These are phyloP conservation scores for Magnusiomyces clavatus DNA, from an alignment of 1,139 yeast species.

Conservation along the genomic window DNA sequence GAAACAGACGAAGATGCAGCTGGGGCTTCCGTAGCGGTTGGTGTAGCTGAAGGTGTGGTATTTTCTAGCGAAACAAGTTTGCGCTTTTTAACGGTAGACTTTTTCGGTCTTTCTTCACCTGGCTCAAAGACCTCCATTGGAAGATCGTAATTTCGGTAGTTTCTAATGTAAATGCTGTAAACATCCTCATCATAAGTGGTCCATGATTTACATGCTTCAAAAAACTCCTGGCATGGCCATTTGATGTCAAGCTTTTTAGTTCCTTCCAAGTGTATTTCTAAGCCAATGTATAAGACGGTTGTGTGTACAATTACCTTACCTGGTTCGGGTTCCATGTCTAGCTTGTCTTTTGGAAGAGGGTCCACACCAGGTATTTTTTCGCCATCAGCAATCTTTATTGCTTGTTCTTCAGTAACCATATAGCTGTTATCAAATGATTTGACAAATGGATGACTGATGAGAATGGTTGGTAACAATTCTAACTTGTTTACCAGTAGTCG, in stretches of 20 bases:
- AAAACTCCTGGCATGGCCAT: constrained; percentile 85
- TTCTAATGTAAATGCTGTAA: constrained; percentile 55
- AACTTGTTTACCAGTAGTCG: constrained; percentile 75
- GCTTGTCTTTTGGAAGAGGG: constrained; percentile 23
- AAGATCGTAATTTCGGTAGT: constrained; percentile 70
- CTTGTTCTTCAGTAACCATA: constrained; percentile 46
- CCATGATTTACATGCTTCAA: constrained; percentile 69
- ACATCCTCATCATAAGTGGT: constrained; percentile 51
- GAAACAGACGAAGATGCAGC: neutral
- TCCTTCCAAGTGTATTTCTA: constrained; percentile 44
- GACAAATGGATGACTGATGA: constrained; percentile 82
- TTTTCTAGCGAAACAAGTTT: neutral
- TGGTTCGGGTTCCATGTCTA: constrained; percentile 24
- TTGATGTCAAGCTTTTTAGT: constrained; percentile 68
- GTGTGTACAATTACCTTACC: constrained; percentile 44
- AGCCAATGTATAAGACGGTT: constrained; percentile 74
- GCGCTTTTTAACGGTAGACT: neutral
- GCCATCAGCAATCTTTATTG: constrained; percentile 46
- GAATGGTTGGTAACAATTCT: constrained; percentile 67
- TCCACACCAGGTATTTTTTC: constrained; percentile 19
- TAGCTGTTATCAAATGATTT: constrained; percentile 61
- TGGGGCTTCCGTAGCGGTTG: neutral
- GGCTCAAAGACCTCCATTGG: constrained; percentile 80
- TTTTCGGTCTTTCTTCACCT: constrained; percentile 42
- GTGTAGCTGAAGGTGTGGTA: neutral